Conservation (phyloP, 306 rosid genomes). For the Castanopsis chinensis region DNA sequence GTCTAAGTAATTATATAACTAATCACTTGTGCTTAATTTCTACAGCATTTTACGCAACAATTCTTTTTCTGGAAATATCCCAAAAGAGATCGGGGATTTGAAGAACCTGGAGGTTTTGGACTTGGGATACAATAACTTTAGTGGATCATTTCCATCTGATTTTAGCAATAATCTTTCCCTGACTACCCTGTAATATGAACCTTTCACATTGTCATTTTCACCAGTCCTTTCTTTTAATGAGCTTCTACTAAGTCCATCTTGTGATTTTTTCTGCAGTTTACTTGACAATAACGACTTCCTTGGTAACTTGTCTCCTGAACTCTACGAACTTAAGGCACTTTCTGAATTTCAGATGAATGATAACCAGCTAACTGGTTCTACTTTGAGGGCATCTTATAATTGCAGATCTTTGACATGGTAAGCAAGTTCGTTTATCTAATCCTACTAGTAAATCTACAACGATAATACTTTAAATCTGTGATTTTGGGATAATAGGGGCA, state of each 20-base stretch:
- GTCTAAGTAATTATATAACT: neutral
- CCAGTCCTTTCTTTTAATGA: neutral
- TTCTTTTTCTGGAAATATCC: conserved; percentile 54
- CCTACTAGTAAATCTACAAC: neutral
- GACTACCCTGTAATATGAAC: conserved; percentile 45
- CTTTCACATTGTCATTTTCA: neutral
- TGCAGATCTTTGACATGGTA: conserved; percentile 36
- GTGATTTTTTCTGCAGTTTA: conserved; percentile 41
- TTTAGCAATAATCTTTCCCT: conserved; percentile 45
- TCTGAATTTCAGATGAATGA: conserved; percentile 47
- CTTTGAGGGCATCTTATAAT: conserved; percentile 9
- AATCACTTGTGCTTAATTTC: neutral
- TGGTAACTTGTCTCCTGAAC: conserved; percentile 34
- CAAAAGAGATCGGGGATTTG: conserved; percentile 46
- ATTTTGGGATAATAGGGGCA: neutral
- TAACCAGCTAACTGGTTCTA: conserved; percentile 27
- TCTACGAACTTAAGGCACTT: conserved; percentile 29
- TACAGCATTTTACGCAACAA: conserved; percentile 68
- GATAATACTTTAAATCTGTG: neutral
- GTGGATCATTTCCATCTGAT: conserved; percentile 52
- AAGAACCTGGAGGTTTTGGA: conserved; percentile 64
- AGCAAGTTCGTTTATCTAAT: conserved; percentile 7
- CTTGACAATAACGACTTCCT: conserved; percentile 64
- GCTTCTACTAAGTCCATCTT: neutral
- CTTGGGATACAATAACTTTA: conserved; percentile 68